phyloP scores from a whole-genome alignment of 2,329 filamentous ascomycete genomes.

The Fusarium sororula region DNA sequence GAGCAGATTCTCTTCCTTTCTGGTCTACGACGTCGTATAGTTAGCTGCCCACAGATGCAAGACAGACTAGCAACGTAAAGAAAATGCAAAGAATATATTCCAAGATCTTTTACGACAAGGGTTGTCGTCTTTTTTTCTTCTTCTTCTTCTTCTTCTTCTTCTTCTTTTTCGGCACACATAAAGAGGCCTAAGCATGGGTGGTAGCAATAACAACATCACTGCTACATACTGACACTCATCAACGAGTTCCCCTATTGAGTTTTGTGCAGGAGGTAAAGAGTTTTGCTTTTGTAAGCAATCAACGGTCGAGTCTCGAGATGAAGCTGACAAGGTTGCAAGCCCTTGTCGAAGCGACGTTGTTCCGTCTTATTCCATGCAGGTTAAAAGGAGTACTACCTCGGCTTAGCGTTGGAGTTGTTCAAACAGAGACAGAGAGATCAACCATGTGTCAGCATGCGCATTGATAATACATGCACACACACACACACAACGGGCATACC shows the following conservation, averaged over 20 bases:
- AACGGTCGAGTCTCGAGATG: neutral
- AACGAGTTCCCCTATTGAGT: slow-evolving; percentile 1
- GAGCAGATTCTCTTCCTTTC: neutral
- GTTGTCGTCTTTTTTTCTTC: neutral
- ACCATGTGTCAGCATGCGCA: slow-evolving; percentile 13
- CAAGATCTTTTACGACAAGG: neutral
- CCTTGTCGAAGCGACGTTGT: slow-evolving; percentile 14
- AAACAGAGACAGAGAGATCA: neutral
- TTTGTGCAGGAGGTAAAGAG: slow-evolving; percentile 1
- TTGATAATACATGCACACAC: slow-evolving; percentile 3
- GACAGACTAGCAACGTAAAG: slow-evolving; percentile 1
- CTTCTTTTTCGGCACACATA: neutral
- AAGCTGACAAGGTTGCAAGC: slow-evolving; percentile 28
- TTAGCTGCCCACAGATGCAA: neutral
- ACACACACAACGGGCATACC: neutral
- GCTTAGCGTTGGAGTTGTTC: neutral
- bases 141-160: neutral
- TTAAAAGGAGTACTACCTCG: slow-evolving; percentile 9
- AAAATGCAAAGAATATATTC: neutral
- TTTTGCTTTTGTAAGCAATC: slow-evolving; percentile 20
- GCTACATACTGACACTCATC: neutral
- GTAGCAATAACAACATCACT: neutral
- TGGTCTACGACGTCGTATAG: neutral
- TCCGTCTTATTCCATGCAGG: slow-evolving; percentile 4
- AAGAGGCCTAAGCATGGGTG: neutral